Percentiles rank a stretch among this genome's conserved stretches.
Evolutionary conservation across 768 basidiomycete genomes (phyloP).

Genomic region (Pleurotus salmoneostramineus): DNA sequence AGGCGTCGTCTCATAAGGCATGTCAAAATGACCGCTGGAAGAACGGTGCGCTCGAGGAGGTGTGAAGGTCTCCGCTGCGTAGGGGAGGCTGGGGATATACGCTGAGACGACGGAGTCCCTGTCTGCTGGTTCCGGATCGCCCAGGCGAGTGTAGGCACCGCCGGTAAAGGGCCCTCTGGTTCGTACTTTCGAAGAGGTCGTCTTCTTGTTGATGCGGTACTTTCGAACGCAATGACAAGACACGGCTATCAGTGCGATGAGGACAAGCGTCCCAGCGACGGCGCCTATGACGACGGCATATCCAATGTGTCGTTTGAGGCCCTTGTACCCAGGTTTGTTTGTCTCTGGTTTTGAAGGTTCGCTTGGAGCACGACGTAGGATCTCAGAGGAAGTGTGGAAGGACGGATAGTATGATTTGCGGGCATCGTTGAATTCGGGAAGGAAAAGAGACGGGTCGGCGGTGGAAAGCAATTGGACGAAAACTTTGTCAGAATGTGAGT

Average conservation of each 20-base stretch:
- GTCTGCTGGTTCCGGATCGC: background rate
- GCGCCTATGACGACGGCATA: conserved; percentile 3
- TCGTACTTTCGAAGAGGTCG: background rate
- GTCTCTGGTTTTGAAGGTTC: background rate
- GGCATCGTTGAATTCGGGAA: background rate
- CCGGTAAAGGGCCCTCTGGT: background rate
- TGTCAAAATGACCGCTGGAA: background rate
- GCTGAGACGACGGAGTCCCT: background rate
- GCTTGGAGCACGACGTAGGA: too few relatives aligned
- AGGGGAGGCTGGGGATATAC: background rate
- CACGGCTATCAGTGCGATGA: background rate
- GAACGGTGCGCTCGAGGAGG: background rate
- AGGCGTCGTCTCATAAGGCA: background rate
- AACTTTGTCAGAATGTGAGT: conserved; percentile 62
- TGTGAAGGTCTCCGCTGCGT: background rate
- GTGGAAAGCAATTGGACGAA: conserved; percentile 61
- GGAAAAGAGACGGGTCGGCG: conserved; percentile 30
- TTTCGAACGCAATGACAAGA: background rate
- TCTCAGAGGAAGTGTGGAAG: background rate
- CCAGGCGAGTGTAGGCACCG: background rate
- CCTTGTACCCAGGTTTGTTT: background rate
- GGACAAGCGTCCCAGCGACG: background rate
- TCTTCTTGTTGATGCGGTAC: background rate
- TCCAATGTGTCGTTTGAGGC: background rate
- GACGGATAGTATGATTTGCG: background rate